Base-by-base conservation (phyloP, 805 yeast species). In the Alloascoidea hylecoeti region DNA sequence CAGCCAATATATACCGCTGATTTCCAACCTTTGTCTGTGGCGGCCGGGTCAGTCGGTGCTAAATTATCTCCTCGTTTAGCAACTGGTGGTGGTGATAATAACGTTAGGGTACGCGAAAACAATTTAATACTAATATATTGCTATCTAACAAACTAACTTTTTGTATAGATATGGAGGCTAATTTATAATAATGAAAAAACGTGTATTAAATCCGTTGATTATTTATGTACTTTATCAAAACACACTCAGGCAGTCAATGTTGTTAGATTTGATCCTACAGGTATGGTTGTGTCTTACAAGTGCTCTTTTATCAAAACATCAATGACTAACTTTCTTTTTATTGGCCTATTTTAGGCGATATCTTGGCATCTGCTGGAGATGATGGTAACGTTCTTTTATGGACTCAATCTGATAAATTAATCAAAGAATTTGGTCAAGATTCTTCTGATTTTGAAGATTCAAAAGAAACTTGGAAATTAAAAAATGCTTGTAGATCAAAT, bases 191-290 rank as follows among this genome's bases (percentile, higher is more conserved):
- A 49, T 2, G 49, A 49, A 23, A 49, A 53, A 16, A 37, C 38
- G 15, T 53, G 51, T 37, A 46, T 55, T 14, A 61, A 60, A n/a
- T 52, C 70, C 0, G 80, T 86, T 14, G 80, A 76, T 42, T 89
- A 86, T 53, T 60, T 86, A 18, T 72, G 92, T 14, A 84, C 96
- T 0, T 64, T 92, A 37, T 57, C 79, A 2, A 86, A 85, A 48
- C 98, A 92, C 53, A 82, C 92, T 2, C 95, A 86, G 53, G 96
- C 97, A 0, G 96, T 92, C 15, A 92, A 92, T 51, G 88, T 75
- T 23, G 95, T 84, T 3, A 61, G 95, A 38, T 92, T 88, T 52
- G 78, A 73, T 49, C 75, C 78, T 2, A 57, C 55, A 2, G 96
- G 96, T 36, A 39, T 38, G 37, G 18, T 3, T 2, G 14, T 13